A percentile compares a stretch with the other conserved stretches of the same genome.
phyloP scores from a whole-genome alignment of 1,139 yeast genomes.

The Chernovozyma aurita region DNA sequence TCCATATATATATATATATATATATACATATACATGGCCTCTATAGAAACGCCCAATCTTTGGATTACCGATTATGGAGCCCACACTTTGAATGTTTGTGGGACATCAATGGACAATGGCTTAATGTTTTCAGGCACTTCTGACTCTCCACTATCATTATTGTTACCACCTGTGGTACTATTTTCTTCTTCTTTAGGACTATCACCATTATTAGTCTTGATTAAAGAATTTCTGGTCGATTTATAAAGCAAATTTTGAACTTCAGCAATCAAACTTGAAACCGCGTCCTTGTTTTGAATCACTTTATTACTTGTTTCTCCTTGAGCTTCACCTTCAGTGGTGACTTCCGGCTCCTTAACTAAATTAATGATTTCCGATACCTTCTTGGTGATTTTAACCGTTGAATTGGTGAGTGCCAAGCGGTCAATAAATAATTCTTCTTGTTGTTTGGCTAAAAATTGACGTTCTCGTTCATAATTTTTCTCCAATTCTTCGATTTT shows the following conservation, averaged over 20 bases:
- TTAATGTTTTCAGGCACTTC: slow-evolving; percentile 39
- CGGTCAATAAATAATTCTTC: slow-evolving; percentile 80
- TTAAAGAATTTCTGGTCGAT: slow-evolving; percentile 40
- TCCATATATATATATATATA: not conserved
- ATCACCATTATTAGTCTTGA: slow-evolving; percentile 7
- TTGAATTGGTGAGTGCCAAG: slow-evolving; percentile 62
- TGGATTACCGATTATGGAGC: slow-evolving; percentile 33
- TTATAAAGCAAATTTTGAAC: slow-evolving; percentile 47
- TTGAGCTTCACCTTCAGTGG: slow-evolving; percentile 3
- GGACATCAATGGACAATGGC: slow-evolving; percentile 78
- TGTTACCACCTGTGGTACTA: slow-evolving; percentile 1
- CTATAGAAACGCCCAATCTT: not conserved
- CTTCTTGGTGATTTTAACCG: slow-evolving; percentile 48
- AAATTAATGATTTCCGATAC: slow-evolving; percentile 40
- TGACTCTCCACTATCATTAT: slow-evolving; percentile 14
- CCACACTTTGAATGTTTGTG: slow-evolving; percentile 88
- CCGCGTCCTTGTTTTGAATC: not conserved
- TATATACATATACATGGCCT: not conserved
- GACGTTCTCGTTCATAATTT: slow-evolving; percentile 74
- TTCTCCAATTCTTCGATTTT: slow-evolving; percentile 72
- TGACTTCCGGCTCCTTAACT: slow-evolving; percentile 22
- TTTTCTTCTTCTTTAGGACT: slow-evolving; percentile 17
- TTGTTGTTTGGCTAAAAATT: slow-evolving; percentile 68
- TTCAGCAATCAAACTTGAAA: slow-evolving; percentile 29
- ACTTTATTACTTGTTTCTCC: too few species aligned